Evolutionary conservation across 2,329 filamentous ascomycete species (phyloP), one percentile per base, ranked within the genome.

Genomic region (Chaetomium olivaceum): DNA sequence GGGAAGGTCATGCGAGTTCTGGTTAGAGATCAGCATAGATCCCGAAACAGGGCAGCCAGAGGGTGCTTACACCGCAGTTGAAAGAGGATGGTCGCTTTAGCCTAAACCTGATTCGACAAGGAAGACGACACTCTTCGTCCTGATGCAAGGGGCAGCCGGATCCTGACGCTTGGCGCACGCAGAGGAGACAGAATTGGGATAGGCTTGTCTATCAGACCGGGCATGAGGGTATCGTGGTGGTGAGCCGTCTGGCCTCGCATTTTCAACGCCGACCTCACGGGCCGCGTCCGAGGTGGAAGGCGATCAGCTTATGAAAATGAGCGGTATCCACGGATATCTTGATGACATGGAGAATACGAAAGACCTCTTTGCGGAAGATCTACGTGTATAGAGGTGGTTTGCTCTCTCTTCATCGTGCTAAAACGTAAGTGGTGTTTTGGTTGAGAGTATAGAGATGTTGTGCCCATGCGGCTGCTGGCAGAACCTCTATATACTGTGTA

Each of bases 21-120:
- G 50, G 64, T 48, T 60, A 60, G 63, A 27, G 67, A 63, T 59
- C 55, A 39, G 68, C 68, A 68, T 69, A 62, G 65, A 62, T 62
- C 51, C 33, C 25, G 62, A 70, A 66, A 69, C 61, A 61, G 63
- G 61, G 39, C 43, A 46, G 54, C 8, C 48, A 64, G 65, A 66
- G 64, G 58, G 67, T 61, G 64, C 61, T 66, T 59, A 66, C 69
- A 65, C 66, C 61, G 56, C 46, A 14, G n/a, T 58, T 14, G 62
- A 46, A 33, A 55, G 50, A 60, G 19, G 56, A 39, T 27, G n/a
- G 50, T 51, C 23, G 27, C 55, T 69, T 69, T 71, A 71, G 69
- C 48, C 69, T 71, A 68, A 67, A 67, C 61, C 58, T 60, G 63
- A 31, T 52, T n/a, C n/a, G 46, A 58, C 59, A 57, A 59, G 21